Percentiles rank a stretch among this genome's conserved stretches.
Evolutionary conservation across 371 early-diverging fungal species (phyloP).

Genomic region (Haplosporangium sp.): DNA sequence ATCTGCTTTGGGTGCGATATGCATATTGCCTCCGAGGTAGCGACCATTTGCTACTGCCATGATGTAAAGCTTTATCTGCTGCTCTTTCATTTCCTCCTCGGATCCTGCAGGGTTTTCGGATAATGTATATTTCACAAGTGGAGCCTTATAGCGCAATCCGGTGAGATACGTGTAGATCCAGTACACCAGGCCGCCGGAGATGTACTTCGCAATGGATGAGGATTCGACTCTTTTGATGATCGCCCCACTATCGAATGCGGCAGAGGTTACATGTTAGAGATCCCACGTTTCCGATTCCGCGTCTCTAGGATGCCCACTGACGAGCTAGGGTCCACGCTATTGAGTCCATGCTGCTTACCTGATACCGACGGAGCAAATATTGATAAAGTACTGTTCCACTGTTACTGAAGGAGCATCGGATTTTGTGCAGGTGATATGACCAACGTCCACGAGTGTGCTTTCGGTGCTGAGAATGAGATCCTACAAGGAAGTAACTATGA

Average conservation of each 20-base stretch:
- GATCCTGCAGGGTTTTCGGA: constrained; percentile 3
- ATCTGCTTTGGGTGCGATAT: constrained; percentile 43
- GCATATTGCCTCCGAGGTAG: constrained; percentile 54
- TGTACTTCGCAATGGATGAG: constrained; percentile 31
- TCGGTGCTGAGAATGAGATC: constrained; percentile 31
- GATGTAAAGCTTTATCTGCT: constrained; percentile 36
- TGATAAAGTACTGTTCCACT: constrained; percentile 45
- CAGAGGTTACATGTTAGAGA: no score
- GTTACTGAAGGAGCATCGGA: constrained; percentile 17
- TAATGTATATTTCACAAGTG: constrained; percentile 32
- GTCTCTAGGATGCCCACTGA: no score
- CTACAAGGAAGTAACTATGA: neutral
- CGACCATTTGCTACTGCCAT: constrained; percentile 55
- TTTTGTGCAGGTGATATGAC: constrained; percentile 30
- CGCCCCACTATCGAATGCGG: constrained; percentile 23
- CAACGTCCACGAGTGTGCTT: constrained; percentile 30
- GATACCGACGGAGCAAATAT: constrained; percentile 50
- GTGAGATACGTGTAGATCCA: constrained; percentile 54
- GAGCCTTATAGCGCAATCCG: constrained; percentile 30
- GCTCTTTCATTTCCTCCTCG: constrained; percentile 8
- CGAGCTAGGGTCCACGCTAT: neutral
- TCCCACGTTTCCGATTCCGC: no score
- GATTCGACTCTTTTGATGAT: constrained; percentile 48
- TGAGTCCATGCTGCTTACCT: constrained; percentile 17
- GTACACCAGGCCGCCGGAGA: constrained; percentile 44